phyloP scores from a whole-genome alignment of 2,329 filamentous ascomycete genomes.

The Tolypocladium paradoxum region DNA sequence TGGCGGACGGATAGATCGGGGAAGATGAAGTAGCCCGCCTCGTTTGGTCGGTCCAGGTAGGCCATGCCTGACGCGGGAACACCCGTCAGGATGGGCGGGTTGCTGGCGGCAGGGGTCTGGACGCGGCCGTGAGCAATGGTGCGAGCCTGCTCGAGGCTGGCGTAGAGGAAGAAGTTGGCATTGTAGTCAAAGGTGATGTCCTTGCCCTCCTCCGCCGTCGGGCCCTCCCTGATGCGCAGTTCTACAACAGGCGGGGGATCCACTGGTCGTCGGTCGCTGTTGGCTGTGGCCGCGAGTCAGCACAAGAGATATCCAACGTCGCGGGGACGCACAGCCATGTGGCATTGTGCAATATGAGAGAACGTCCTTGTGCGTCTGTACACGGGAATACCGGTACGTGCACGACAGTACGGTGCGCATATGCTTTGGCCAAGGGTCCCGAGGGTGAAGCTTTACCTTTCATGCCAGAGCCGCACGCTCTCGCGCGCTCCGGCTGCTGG shows the following conservation, averaged over 20 bases:
- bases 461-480: conserved; percentile 88
- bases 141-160: conserved; percentile 78
- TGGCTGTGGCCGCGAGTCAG: conserved; percentile 18
- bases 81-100: conserved; percentile 79
- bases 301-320: neutral
- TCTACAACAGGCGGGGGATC: conserved; percentile 93
- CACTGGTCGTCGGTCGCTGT: conserved; percentile 72
- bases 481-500: conserved; percentile 86
- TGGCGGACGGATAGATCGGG: conserved; percentile 93
- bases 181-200: conserved; percentile 87
- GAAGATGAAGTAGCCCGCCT: conserved; percentile 91
- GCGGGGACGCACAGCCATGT: neutral
- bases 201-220: conserved; percentile 45
- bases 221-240: conserved; percentile 71
- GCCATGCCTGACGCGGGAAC: conserved; percentile 94
- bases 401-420: neutral
- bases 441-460: conserved; percentile 60
- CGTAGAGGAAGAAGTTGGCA: conserved; percentile 95
- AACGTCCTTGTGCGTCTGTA: neutral
- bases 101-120: conserved; percentile 53
- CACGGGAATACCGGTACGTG: neutral
- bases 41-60: conserved; percentile 76
- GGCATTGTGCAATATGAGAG: neutral
- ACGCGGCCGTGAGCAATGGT: conserved; percentile 73
- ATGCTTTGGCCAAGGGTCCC: no score